A percentile compares a stretch with the other conserved stretches of the same genome.
Evolutionary conservation across 441 rosid genomes (phyloP).

Genomic region (Bruguiera hainesii): DNA sequence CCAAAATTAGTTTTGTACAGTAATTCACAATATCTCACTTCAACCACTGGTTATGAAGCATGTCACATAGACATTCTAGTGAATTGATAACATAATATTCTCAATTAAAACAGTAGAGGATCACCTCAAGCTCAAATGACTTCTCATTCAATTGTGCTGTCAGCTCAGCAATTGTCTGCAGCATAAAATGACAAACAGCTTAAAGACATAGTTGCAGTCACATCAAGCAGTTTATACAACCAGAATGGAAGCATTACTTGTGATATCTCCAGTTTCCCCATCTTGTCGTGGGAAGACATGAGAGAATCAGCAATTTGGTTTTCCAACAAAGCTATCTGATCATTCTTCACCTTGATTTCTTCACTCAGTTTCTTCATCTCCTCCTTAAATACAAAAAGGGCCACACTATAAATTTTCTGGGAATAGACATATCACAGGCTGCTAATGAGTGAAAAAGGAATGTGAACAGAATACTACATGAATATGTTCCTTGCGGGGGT

Average conservation of each 20-base stretch:
- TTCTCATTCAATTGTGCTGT: slow-evolving; percentile 80
- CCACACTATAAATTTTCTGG: slow-evolving; percentile 21
- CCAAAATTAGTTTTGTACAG: background rate
- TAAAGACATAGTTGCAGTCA: slow-evolving; percentile 21
- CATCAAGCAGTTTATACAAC: slow-evolving; percentile 8
- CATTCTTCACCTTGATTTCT: slow-evolving; percentile 69
- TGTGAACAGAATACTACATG: slow-evolving; percentile 39
- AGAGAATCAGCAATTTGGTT: slow-evolving; percentile 72
- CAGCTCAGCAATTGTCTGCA: slow-evolving; percentile 79
- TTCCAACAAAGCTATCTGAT: slow-evolving; percentile 72
- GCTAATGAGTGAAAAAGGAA: slow-evolving; percentile 16
- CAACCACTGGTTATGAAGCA: slow-evolving; percentile 7
- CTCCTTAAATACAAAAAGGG: slow-evolving; percentile 43
- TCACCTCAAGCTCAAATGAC: slow-evolving; percentile 97
- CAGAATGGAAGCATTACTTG: slow-evolving; percentile 37
- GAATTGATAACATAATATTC: slow-evolving; percentile 7
- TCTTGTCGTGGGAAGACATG: slow-evolving; percentile 47
- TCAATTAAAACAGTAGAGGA: slow-evolving; percentile 15
- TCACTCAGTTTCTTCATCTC: slow-evolving; percentile 63
- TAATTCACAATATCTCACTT: slow-evolving; percentile 1
- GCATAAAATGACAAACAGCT: slow-evolving; percentile 21
- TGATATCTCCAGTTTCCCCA: slow-evolving; percentile 61
- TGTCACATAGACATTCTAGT: background rate
- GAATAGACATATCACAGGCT: slow-evolving; percentile 15
- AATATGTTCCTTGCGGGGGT: slow-evolving; percentile 62